Percentiles rank a stretch among this genome's conserved stretches.
phyloP scores from a whole-genome alignment of 306 rosid species.

The Prinsepia uniflora region DNA sequence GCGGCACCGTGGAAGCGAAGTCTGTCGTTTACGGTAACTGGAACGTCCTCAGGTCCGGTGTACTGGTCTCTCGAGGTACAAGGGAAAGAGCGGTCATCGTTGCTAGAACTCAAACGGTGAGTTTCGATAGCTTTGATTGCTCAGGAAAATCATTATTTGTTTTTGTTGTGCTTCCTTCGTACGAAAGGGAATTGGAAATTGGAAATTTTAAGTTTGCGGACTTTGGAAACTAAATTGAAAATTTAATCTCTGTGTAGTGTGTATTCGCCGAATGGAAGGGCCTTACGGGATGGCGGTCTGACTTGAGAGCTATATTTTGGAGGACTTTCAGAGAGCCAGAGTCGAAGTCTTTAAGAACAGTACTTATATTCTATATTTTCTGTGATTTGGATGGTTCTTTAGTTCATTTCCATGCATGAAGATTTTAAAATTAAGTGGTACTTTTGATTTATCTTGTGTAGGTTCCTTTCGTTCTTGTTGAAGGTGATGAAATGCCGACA shows the following conservation, averaged over 20 bases:
- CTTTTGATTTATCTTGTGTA: slow-evolving; percentile 17
- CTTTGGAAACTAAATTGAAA: not conserved
- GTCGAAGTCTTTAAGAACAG: slow-evolving; percentile 58
- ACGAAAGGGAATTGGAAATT: not conserved
- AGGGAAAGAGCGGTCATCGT: slow-evolving; percentile 68
- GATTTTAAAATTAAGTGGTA: not conserved
- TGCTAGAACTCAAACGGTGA: slow-evolving; percentile 72
- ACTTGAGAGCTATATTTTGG: slow-evolving; percentile 58
- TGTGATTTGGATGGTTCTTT: slow-evolving; percentile 15
- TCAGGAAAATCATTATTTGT: not conserved
- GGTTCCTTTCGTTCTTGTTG: slow-evolving; percentile 86
- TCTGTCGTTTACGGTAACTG: slow-evolving; percentile 51
- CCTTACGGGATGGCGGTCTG: slow-evolving; percentile 80
- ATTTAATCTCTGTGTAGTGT: slow-evolving; percentile 40
- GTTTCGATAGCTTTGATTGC: slow-evolving; percentile 12
- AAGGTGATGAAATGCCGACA: slow-evolving; percentile 38
- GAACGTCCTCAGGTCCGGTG: slow-evolving; percentile 43
- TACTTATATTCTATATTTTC: slow-evolving; percentile 24
- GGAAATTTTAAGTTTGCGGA: too few relatives aligned
- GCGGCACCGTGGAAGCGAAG: slow-evolving; percentile 73
- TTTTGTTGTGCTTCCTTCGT: not conserved
- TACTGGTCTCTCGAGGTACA: slow-evolving; percentile 52
- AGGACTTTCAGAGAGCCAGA: slow-evolving; percentile 63
- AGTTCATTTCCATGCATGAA: not conserved
- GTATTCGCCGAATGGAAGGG: slow-evolving; percentile 87